A percentile compares a stretch with the other conserved stretches of the same genome.
These are phyloP conservation scores for Fusarium irregulare DNA, from an alignment of 2,329 filamentous ascomycete species.

Conservation along the genomic window DNA sequence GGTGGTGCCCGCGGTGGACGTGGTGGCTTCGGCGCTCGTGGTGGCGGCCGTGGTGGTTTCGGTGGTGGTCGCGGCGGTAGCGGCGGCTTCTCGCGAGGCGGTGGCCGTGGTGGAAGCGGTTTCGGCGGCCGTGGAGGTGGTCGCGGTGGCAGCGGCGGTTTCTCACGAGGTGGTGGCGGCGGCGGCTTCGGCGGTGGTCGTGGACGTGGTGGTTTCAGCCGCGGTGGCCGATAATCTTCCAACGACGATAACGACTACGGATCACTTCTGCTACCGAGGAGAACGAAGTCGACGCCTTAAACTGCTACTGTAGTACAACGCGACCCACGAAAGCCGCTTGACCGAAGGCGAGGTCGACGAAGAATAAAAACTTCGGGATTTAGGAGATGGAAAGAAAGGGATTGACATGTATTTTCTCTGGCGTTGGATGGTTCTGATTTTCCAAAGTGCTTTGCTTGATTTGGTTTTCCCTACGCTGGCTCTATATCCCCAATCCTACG, in stretches of 20 bases:
- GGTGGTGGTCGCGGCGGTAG: slow-evolving; percentile 48
- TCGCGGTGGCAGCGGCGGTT: slow-evolving; percentile 43
- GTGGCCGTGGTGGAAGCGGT: slow-evolving; percentile 37
- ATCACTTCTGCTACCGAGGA: slow-evolving; percentile 17
- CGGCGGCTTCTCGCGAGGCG: slow-evolving; percentile 45
- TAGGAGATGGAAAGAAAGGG: slow-evolving; percentile 29
- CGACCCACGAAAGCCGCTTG: slow-evolving; percentile 35
- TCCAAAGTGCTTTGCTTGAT: slow-evolving; percentile 37
- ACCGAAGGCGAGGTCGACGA: background rate
- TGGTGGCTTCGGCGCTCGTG: slow-evolving; percentile 49
- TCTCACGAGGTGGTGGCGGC: slow-evolving; percentile 44
- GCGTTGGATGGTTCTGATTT: slow-evolving; percentile 42
- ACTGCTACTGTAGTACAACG: slow-evolving; percentile 25
- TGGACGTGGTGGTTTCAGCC: slow-evolving; percentile 48
- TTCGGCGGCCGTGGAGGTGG: slow-evolving; percentile 39
- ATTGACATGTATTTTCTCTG: slow-evolving; percentile 39
- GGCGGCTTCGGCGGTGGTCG: slow-evolving; percentile 44
- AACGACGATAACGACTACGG: slow-evolving; percentile 5
- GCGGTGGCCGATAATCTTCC: slow-evolving; percentile 41
- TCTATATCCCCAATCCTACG: slow-evolving; percentile 37
- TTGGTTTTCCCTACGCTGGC: slow-evolving; percentile 32
- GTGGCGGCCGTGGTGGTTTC: slow-evolving; percentile 53
- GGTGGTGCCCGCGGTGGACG: slow-evolving; percentile 54
- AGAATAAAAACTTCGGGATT: slow-evolving; percentile 17
- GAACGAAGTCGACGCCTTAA: slow-evolving; percentile 10